Evolutionary conservation across 1,139 yeast genomes (phyloP).

Genomic region (Sugiyamaella castrensis): DNA sequence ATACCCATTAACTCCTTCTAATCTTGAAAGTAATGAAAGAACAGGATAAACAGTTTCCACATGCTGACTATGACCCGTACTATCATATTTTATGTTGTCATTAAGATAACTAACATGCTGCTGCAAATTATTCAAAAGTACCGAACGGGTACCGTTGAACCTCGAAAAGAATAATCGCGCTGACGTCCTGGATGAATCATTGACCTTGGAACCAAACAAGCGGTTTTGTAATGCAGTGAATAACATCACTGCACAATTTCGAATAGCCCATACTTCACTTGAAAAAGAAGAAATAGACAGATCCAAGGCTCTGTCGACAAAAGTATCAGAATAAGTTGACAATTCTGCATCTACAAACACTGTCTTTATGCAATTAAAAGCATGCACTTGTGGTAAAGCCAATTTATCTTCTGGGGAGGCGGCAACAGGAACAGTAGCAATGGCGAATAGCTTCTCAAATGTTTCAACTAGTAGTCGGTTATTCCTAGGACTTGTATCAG

Average conservation of each 20-base stretch:
- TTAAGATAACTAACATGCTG: constrained; percentile 37
- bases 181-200: constrained; percentile 43
- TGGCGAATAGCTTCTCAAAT: constrained; percentile 48
- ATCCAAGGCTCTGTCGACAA: constrained; percentile 56
- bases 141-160: constrained; percentile 50
- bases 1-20: constrained; percentile 58
- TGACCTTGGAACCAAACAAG: constrained; percentile 61
- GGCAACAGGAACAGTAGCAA: constrained; percentile 49
- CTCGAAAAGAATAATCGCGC: constrained; percentile 68
- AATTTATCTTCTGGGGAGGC: constrained; percentile 48
- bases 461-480: constrained; percentile 46
- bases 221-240: constrained; percentile 80
- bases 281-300: constrained; percentile 62
- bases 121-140: constrained; percentile 47
- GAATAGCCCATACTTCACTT: constrained; percentile 73
- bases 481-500: constrained; percentile 43
- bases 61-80: constrained; percentile 20
- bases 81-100: constrained; percentile 11
- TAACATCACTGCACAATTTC: constrained; percentile 92
- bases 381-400: constrained; percentile 90
- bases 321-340: constrained; percentile 50
- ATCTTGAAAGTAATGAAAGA: constrained; percentile 62
- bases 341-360: constrained; percentile 69
- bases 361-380: constrained; percentile 77
- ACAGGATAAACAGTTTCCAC: constrained; percentile 71